Evolutionary conservation across 2,329 filamentous ascomycete species (phyloP), one percentile per base, ranked within the genome.

Genomic region (Cryphonectria carpinicola): DNA sequence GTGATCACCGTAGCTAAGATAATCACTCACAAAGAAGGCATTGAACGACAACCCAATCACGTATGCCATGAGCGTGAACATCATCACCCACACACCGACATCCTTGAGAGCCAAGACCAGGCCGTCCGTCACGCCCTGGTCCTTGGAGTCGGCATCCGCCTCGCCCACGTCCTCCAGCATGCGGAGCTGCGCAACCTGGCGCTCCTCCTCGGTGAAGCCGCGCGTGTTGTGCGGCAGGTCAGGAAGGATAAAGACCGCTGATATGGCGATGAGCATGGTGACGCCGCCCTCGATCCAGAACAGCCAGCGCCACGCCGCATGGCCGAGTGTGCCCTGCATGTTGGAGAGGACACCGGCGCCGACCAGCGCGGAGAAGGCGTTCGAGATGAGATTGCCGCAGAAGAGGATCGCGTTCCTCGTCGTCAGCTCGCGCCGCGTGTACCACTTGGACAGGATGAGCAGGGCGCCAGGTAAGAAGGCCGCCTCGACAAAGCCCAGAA

Each of bases 381-480:
- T 88, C 62, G 87, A 87, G 73, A 89, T 84, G 73, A 89, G 84
- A 75, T 88, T 88, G 1, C 87, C 86, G 72, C 86, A 86, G 78
- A 89, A 89, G 32, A 90, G 78, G 41, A 89, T 83, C 69, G 87
- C 86, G 74, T 89, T 88, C 66, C 87, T 81, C 68, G 81, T 80
- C 19, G 85, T 84, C 72, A 89, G 75, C 78, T 89, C 87, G 65
- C 85, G 84, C 64, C 88, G 84, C 1, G 89, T 91, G 78, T 92
- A 92, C 86, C 89, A 92, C 74, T 90, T 89, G 0, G 87, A 89
- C 28, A 92, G 82, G 62, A 91, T 87, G 60, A 90, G 82, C 14
- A 91, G 82, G 0, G 87, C 87, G 58, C 90, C 90, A 0, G 90
- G 89, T 37, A 90, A 81, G 77, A 90, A 91, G 1, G 89, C 88